These are phyloP conservation scores for Terana coerulea DNA, from an alignment of 768 basidiomycete species.

Conservation along the genomic window DNA sequence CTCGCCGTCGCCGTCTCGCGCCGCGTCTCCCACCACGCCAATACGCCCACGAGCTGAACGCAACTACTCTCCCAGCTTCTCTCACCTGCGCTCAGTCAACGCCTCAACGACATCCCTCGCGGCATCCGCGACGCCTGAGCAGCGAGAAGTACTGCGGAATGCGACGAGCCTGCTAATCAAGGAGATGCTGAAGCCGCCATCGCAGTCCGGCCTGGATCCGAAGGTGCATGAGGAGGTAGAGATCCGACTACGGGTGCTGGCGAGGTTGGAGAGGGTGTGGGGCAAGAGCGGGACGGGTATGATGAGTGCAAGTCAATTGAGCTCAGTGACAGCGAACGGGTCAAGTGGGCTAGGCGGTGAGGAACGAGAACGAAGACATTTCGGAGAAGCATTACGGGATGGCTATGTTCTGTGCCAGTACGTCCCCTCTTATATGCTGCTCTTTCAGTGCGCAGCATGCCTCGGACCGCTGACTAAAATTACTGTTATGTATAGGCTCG, in stretches of 20 bases:
- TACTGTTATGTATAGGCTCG: constrained; percentile 43
- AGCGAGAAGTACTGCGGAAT: constrained; percentile 63
- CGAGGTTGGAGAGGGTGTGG: constrained; percentile 75
- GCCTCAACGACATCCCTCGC: constrained; percentile 55
- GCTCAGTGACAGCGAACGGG: constrained; percentile 21
- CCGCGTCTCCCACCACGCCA: constrained; percentile 39
- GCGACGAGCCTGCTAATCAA: constrained; percentile 64
- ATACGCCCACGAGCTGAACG: constrained; percentile 38
- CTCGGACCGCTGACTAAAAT: background rate
- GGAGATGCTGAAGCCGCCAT: constrained; percentile 61
- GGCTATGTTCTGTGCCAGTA: constrained; percentile 90
- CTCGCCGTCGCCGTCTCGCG: constrained; percentile 41
- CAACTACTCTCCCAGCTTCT: constrained; percentile 32
- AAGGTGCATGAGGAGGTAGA: constrained; percentile 78
- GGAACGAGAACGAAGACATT: constrained; percentile 70
- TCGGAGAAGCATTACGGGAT: constrained; percentile 75
- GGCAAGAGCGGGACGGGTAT: constrained; percentile 51
- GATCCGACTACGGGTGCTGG: constrained; percentile 53
- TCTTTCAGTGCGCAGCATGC: constrained; percentile 1
- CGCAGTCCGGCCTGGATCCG: constrained; percentile 44
- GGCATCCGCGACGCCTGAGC: constrained; percentile 37
- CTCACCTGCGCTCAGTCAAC: constrained; percentile 54
- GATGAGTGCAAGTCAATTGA: constrained; percentile 37
- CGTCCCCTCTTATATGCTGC: constrained; percentile 35
- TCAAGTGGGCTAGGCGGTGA: constrained; percentile 50